Conservation (phyloP, 441 rosid species). For the Erysimum cheiri region DNA sequence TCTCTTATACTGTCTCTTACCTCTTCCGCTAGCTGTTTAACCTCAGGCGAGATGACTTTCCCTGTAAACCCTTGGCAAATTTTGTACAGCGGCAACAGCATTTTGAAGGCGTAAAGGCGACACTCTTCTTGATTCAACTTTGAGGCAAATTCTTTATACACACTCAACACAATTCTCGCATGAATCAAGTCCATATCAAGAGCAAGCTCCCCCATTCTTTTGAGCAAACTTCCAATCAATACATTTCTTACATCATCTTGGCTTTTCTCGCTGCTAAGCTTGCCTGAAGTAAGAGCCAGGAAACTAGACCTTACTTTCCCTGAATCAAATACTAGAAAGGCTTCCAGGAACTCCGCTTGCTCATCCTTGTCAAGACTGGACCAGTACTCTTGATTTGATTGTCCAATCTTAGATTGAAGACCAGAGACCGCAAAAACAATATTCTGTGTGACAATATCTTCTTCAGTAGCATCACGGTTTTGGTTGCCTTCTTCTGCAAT, state of each 20-base stretch:
- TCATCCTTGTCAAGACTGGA: conserved; percentile 60
- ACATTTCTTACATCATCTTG: conserved; percentile 41
- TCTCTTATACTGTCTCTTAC: conserved; percentile 57
- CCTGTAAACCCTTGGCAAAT: conserved; percentile 88
- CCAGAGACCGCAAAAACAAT: conserved; percentile 60
- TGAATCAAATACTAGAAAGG: conserved; percentile 69
- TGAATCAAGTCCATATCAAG: conserved; percentile 69
- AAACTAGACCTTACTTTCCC: conserved; percentile 61
- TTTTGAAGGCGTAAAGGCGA: conserved; percentile 55
- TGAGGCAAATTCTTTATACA: conserved; percentile 54
- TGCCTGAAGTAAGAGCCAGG: conserved; percentile 57
- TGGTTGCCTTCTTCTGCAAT: neutral
- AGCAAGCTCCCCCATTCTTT: conserved; percentile 76
- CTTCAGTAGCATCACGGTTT: neutral
- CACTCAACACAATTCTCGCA: conserved; percentile 67
- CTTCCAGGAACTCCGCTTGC: conserved; percentile 63
- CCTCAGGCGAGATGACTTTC: conserved; percentile 68
- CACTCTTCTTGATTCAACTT: conserved; percentile 57
- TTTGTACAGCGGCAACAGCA: conserved; percentile 79
- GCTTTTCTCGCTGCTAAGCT: conserved; percentile 36
- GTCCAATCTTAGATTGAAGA: conserved; percentile 61
- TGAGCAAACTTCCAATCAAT: conserved; percentile 65
- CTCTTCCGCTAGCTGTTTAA: conserved; percentile 75
- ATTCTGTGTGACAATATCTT: conserved; percentile 48
- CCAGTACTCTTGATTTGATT: conserved; percentile 57